Evolutionary conservation across 106 monocot genomes (phyloP).

Genomic region (Platanthera zijinensis): DNA sequence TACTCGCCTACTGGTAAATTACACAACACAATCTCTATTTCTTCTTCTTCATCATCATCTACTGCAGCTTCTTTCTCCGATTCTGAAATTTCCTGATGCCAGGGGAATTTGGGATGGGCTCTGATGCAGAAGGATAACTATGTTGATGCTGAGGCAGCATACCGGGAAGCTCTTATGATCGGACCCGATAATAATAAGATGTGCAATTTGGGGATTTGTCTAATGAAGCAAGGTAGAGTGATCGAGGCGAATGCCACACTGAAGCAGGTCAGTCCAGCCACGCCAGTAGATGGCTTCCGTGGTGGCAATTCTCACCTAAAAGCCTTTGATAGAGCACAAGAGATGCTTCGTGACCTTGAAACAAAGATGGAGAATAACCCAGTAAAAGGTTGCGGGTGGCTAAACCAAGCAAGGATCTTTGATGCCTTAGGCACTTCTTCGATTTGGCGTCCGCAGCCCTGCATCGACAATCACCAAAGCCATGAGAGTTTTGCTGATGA

Average conservation of each 20-base stretch:
- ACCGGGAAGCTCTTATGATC: slow-evolving; percentile 57
- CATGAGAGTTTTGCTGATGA: slow-evolving; percentile 49
- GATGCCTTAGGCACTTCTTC: slow-evolving; percentile 35
- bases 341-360: slow-evolving; percentile 78
- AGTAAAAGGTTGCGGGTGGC: slow-evolving; percentile 17
- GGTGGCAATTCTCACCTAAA: slow-evolving; percentile 80
- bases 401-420: slow-evolving; percentile 22
- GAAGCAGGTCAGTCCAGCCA: slow-evolving; percentile 56
- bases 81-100: background rate
- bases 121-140: slow-evolving; percentile 88
- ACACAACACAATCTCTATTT: background rate
- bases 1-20: slow-evolving; percentile 57
- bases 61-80: too few relatives aligned
- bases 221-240: slow-evolving; percentile 76
- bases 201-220: slow-evolving; percentile 87
- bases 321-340: slow-evolving; percentile 77
- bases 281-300: slow-evolving; percentile 35
- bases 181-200: slow-evolving; percentile 81
- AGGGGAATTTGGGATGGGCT: slow-evolving; percentile 89
- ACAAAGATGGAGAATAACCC: slow-evolving; percentile 16
- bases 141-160: slow-evolving; percentile 58
- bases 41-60: background rate
- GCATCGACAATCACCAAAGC: slow-evolving; percentile 23
- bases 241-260: slow-evolving; percentile 65
- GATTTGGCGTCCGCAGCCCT: slow-evolving; percentile 85